Base-by-base conservation (phyloP, 2,329 filamentous ascomycete species). In the Trichophyton rubrum region DNA sequence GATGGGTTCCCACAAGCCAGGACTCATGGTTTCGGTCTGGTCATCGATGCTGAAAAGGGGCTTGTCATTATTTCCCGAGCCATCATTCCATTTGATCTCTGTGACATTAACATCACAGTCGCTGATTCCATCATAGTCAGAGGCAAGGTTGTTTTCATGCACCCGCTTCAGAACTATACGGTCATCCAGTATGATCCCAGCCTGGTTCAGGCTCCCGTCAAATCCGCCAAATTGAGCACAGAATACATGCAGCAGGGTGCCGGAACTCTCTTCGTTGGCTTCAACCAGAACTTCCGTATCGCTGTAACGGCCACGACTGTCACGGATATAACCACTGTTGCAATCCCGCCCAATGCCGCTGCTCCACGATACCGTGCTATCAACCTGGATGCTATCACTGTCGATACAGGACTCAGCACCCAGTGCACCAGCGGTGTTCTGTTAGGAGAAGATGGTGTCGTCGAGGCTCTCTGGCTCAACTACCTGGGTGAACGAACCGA, bases 21-120 rank as follows among this genome's bases (percentile, higher is more conserved):
- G 56, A 93, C 95, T 75, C 93, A 90, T 77, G 93, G 93, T 0
- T 96, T 96, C 80, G 93, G 93, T 43, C 78, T 99, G 41, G 92
- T 99, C n/a, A 89, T 99, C 64, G 93, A 99, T 74, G 93, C 95
- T 0, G 90, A 95, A 63, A 92, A 96, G 76, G 93, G 93, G 17
- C 80, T 99, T 17, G 93, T 99, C 5, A 83, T 97, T 62, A 92
- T 97, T 60, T 97, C 93, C 1, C 80, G 93, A 70, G 92, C 95
- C 1, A 90, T 96, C 64, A 88, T 99, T 20, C 93, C 93, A 1
- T 96, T 96, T 70, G 90, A 99, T 72, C 83, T 99, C 38, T 97
- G 92, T 74, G 93, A 99, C 70, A 95, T 99, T 66, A 90, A 88
- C 51, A 84, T 99, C 67, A 97, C 93, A 13, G 95, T 99, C 67